Evolutionary conservation across 495 filamentous ascomycete genomes (phyloP).

Genomic region (Aspergillus sclerotiicarbonarius): DNA sequence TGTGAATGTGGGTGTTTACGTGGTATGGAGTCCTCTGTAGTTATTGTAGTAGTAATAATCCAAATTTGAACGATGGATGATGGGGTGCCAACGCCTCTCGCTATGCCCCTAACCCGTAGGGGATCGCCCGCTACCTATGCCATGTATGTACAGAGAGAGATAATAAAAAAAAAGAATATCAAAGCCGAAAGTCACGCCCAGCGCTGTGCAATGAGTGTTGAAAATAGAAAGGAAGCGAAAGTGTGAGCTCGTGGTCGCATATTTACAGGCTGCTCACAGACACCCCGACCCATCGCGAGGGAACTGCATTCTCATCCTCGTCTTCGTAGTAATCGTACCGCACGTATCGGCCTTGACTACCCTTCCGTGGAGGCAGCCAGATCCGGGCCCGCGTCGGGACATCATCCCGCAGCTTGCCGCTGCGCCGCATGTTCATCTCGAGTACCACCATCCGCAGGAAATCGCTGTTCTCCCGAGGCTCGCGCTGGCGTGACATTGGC

Average conservation of each 20-base stretch:
- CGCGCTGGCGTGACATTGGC: constrained; percentile 69
- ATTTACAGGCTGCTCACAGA: constrained; percentile 28
- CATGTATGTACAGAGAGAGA: constrained; percentile 9
- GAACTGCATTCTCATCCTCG: constrained; percentile 34
- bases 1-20: no score
- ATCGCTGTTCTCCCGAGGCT: constrained; percentile 88
- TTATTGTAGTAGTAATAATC: not conserved
- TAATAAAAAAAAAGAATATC: constrained; percentile 9
- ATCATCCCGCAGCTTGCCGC: constrained; percentile 83
- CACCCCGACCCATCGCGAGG: constrained; percentile 43
- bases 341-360: constrained; percentile 18
- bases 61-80: not conserved
- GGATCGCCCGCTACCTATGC: not conserved
- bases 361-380: constrained; percentile 81
- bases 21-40: not conserved
- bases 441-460: constrained; percentile 93
- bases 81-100: not conserved
- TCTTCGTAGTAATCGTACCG: constrained; percentile 33
- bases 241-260: not conserved
- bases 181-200: constrained; percentile 15
- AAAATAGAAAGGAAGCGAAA: constrained; percentile 15
- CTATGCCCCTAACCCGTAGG: not conserved
- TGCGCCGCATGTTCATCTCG: constrained; percentile 95
- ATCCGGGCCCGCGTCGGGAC: constrained; percentile 79
- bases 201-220: constrained; percentile 19